Conservation (phyloP, 139 green algal species). For the Asterochloris sp. region DNA sequence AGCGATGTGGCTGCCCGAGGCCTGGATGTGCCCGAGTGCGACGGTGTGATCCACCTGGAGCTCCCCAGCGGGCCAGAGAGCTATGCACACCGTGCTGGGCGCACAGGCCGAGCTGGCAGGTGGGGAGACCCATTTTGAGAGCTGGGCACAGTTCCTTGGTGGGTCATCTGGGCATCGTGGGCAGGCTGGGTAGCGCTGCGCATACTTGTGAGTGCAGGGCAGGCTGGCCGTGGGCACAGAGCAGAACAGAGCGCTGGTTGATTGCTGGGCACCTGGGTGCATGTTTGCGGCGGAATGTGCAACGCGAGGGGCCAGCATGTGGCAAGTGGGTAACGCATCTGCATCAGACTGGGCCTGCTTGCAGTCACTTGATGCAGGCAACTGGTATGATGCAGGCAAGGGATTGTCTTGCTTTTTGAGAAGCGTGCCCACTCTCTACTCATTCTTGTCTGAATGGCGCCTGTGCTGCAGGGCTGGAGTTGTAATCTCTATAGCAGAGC, state of each 20-base stretch:
- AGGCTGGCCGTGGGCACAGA: not conserved
- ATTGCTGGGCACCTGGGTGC: too few relatives aligned
- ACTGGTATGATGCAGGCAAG: not conserved
- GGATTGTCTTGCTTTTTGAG: not conserved
- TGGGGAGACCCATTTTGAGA: conserved; percentile 16
- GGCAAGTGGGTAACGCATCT: not conserved
- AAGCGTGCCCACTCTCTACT: not conserved
- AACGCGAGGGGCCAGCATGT: not conserved
- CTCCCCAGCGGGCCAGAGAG: conserved; percentile 76
- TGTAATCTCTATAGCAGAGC: conserved; percentile 67
- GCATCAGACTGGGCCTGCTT: too few relatives aligned
- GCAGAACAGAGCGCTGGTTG: too few relatives aligned
- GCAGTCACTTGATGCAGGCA: not conserved
- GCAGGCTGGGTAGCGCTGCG: not conserved
- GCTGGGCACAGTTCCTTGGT: not conserved
- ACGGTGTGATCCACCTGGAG: conserved; percentile 91
- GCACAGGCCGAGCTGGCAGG: conserved; percentile 63
- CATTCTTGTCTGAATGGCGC: not conserved
- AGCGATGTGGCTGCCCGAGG: conserved; percentile 89
- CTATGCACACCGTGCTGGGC: conserved; percentile 87
- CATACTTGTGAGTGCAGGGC: not conserved
- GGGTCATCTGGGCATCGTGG: not conserved
- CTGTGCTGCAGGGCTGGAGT: conserved; percentile 49
- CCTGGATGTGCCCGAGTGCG: conserved; percentile 84
- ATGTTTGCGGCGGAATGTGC: not conserved